Percentiles rank a stretch among this genome's conserved stretches.
Evolutionary conservation across 352 stramenopile genomes (phyloP).

Genomic region (Phytophthora megakarya): DNA sequence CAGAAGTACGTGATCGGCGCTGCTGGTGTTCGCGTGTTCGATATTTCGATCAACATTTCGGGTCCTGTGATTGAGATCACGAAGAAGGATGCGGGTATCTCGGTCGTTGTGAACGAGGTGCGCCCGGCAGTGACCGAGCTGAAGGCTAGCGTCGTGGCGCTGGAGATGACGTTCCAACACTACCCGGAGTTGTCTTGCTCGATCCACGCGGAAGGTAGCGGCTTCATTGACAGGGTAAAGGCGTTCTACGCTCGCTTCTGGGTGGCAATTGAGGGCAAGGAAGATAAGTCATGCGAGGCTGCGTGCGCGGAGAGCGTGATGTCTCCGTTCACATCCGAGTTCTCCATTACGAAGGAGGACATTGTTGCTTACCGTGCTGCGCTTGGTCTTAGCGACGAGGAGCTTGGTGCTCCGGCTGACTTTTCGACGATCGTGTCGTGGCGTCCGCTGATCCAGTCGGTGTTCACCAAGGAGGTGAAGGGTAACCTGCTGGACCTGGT

Average conservation of each 20-base stretch:
- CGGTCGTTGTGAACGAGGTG: slow-evolving; percentile 58
- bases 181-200: slow-evolving; percentile 49
- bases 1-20: slow-evolving; percentile 51
- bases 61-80: slow-evolving; percentile 61
- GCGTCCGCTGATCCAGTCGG: slow-evolving; percentile 80
- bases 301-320: slow-evolving; percentile 68
- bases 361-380: slow-evolving; percentile 65
- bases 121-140: slow-evolving; percentile 62
- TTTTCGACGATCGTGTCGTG: slow-evolving; percentile 84
- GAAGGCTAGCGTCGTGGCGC: slow-evolving; percentile 41
- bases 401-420: slow-evolving; percentile 55
- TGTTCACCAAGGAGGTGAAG: slow-evolving; percentile 84
- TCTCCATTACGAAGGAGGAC: slow-evolving; percentile 61
- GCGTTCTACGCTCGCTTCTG: slow-evolving; percentile 81
- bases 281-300: slow-evolving; percentile 58
- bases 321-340: slow-evolving; percentile 66
- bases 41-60: slow-evolving; percentile 37
- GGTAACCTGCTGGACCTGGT: slow-evolving; percentile 85
- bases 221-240: slow-evolving; percentile 68
- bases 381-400: slow-evolving; percentile 44
- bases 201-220: slow-evolving; percentile 52
- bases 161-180: slow-evolving; percentile 67
- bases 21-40: slow-evolving; percentile 45
- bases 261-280: slow-evolving; percentile 61
- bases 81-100: slow-evolving; percentile 42